These are phyloP conservation scores for Chrysosporium queenslandicum DNA, from an alignment of 2,329 filamentous ascomycete species.

Conservation along the genomic window DNA sequence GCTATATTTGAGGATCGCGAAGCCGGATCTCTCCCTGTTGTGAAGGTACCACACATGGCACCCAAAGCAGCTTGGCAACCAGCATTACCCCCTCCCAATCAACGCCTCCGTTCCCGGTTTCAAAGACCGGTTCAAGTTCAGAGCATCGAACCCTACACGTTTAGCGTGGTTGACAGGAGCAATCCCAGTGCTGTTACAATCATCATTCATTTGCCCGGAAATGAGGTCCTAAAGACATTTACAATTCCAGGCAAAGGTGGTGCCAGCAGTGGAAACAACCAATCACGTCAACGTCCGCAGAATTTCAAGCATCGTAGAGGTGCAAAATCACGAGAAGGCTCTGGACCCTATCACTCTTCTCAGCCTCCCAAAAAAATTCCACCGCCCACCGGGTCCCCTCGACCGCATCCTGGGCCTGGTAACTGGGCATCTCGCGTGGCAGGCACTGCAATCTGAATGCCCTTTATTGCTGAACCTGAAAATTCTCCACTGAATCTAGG, in stretches of 20 bases:
- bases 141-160: slow-evolving; percentile 37
- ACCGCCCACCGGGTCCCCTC: slow-evolving; percentile 4
- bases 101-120: slow-evolving; percentile 36
- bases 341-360: slow-evolving; percentile 29
- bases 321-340: slow-evolving; percentile 34
- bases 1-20: slow-evolving; percentile 74
- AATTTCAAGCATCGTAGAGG: slow-evolving; percentile 26
- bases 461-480: background rate
- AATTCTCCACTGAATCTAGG: background rate
- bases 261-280: slow-evolving; percentile 14
- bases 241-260: slow-evolving; percentile 28
- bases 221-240: slow-evolving; percentile 35
- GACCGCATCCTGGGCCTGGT: slow-evolving; percentile 1
- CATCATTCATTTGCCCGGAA: slow-evolving; percentile 41
- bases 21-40: slow-evolving; percentile 63
- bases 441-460: background rate
- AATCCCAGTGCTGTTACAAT: slow-evolving; percentile 30
- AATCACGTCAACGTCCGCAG: slow-evolving; percentile 22
- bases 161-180: slow-evolving; percentile 33
- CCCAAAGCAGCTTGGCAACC: slow-evolving; percentile 56
- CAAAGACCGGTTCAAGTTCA: slow-evolving; percentile 47
- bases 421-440: slow-evolving; percentile 12
- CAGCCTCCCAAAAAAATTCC: slow-evolving; percentile 14
- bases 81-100: slow-evolving; percentile 33
- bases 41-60: slow-evolving; percentile 55